Evolutionary conservation across 306 rosid species (phyloP).

Genomic region (Vigna nakashimae): DNA sequence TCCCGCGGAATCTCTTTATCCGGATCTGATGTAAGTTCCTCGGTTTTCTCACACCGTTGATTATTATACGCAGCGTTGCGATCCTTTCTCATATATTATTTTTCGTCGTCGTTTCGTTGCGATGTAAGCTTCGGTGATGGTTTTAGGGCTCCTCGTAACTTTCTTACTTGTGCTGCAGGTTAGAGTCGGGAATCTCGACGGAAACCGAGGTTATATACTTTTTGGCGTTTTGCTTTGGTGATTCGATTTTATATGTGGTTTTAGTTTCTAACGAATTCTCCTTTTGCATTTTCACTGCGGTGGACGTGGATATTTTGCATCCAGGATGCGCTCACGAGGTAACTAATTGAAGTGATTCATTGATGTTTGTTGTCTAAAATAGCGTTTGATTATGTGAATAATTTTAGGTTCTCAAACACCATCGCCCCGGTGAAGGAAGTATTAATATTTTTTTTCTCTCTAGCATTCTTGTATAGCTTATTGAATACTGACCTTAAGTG

Average conservation of each 20-base stretch:
- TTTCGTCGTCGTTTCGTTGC: background rate
- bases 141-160: background rate
- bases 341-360: slow-evolving; percentile 19
- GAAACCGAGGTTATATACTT: slow-evolving; percentile 61
- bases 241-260: slow-evolving; percentile 1
- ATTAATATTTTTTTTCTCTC: slow-evolving; percentile 11
- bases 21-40: slow-evolving; percentile 73
- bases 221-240: background rate
- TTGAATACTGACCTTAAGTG: slow-evolving; percentile 8
- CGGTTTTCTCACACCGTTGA: background rate
- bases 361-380: slow-evolving; percentile 21
- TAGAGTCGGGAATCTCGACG: slow-evolving; percentile 72
- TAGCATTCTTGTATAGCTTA: background rate
- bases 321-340: slow-evolving; percentile 87
- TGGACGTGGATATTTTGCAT: slow-evolving; percentile 41
- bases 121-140: background rate
- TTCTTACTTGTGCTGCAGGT: slow-evolving; percentile 58
- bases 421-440: slow-evolving; percentile 75
- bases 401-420: slow-evolving; percentile 76
- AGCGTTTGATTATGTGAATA: background rate
- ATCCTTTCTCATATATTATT: background rate
- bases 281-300: slow-evolving; percentile 33
- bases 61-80: background rate
- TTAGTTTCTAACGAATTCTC: slow-evolving; percentile 40
- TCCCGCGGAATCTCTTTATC: slow-evolving; percentile 63